A percentile compares a stretch with the other conserved stretches of the same genome.
Conservation (phyloP, 208 protist species). For the Crithidia bombi region DNA sequence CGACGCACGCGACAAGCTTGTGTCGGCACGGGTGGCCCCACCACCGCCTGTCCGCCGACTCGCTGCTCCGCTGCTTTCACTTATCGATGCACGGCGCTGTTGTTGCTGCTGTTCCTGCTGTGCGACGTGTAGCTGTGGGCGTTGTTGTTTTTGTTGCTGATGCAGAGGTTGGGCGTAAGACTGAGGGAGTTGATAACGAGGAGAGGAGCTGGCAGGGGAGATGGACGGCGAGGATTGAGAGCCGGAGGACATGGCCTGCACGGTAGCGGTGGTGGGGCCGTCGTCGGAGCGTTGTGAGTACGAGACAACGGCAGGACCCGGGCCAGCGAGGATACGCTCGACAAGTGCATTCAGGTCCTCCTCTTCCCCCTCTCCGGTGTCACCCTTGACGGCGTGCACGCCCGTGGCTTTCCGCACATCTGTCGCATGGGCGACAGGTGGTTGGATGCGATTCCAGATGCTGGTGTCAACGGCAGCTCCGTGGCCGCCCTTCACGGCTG, state of each 20-base stretch:
- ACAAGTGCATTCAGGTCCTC: constrained; percentile 18
- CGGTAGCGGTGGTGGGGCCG: not conserved
- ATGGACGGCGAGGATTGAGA: not conserved
- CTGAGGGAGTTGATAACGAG: constrained; percentile 1
- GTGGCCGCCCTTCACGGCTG: not conserved
- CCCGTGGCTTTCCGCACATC: too few relatives aligned
- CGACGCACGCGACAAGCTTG: not conserved
- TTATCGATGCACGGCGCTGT: not conserved
- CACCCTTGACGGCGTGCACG: too few relatives aligned
- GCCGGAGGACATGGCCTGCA: not conserved
- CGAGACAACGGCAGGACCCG: not conserved
- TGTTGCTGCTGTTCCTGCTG: constrained; percentile 10
- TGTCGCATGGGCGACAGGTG: too few relatives aligned
- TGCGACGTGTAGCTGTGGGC: too few relatives aligned
- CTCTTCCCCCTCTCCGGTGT: not conserved
- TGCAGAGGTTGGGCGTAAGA: not conserved
- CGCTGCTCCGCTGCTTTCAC: not conserved
- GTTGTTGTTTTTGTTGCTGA: not conserved
- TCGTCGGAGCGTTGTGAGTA: not conserved
- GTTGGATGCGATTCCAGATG: not conserved
- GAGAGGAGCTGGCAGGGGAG: constrained; percentile 8
- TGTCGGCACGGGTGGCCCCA: not conserved
- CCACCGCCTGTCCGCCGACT: constrained; percentile 1
- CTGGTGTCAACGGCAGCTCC: not conserved
- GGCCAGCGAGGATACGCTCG: constrained; percentile 34